Conservation (phyloP, 176 grass and related monocot genomes). For the Oryza meridionalis region DNA sequence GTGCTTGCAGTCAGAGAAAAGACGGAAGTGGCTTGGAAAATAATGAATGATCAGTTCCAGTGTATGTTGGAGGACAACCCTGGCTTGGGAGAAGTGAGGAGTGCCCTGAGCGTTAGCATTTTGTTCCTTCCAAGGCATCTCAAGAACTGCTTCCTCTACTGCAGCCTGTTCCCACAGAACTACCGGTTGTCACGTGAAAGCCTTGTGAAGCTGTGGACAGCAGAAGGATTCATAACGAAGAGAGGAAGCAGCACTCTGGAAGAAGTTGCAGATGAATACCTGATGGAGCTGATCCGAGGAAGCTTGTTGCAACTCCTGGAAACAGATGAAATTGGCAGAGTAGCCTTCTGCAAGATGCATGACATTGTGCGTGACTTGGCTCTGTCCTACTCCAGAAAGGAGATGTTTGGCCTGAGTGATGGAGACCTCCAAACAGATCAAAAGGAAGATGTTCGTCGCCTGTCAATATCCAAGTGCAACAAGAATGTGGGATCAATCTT, state of each 20-base stretch:
- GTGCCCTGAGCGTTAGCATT: slow-evolving; percentile 36
- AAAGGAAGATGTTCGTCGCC: neutral
- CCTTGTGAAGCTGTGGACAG: slow-evolving; percentile 45
- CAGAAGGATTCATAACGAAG: slow-evolving; percentile 42
- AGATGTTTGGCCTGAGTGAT: slow-evolving; percentile 24
- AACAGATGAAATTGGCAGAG: slow-evolving; percentile 29
- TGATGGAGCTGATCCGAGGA: slow-evolving; percentile 25
- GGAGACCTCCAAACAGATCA: slow-evolving; percentile 12
- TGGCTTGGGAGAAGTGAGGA: slow-evolving; percentile 29
- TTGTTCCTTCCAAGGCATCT: slow-evolving; percentile 32
- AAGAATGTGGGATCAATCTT: neutral
- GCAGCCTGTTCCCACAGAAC: slow-evolving; percentile 42
- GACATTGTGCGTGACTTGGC: slow-evolving; percentile 43
- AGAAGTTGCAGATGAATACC: slow-evolving; percentile 40
- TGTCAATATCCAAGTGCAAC: neutral
- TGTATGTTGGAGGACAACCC: slow-evolving; percentile 38
- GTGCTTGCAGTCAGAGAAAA: slow-evolving; percentile 12
- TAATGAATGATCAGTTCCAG: slow-evolving; percentile 29
- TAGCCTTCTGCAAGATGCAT: slow-evolving; percentile 37
- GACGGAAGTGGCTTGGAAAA: slow-evolving; percentile 30
- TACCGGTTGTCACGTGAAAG: slow-evolving; percentile 7
- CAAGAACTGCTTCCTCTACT: slow-evolving; percentile 53
- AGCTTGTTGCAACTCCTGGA: slow-evolving; percentile 34
- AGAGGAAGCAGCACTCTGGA: slow-evolving; percentile 35
- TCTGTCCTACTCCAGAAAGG: slow-evolving; percentile 18